Base-by-base conservation (phyloP, 169 alveolate genomes). In the Cryptosporidium ryanae region DNA sequence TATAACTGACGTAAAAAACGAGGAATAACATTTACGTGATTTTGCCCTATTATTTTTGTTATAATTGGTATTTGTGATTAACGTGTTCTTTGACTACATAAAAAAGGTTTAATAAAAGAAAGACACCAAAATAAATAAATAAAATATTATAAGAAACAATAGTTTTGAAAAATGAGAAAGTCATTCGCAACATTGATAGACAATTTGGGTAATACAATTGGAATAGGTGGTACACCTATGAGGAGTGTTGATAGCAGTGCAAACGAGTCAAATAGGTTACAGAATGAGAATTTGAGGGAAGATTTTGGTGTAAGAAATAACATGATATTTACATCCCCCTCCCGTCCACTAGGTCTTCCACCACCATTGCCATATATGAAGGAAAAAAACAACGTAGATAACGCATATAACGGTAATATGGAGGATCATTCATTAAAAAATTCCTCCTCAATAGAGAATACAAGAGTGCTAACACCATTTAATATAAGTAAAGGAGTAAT, bases 281-380 rank as follows among this genome's bases (percentile, higher is more conserved):
- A 54, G 49, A 59, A 52, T 52, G n/a, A 18, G 17, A 54, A 50
- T n/a, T 15, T 32, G 13, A 61, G 13, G 23, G 27, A 12, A n/a
- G 71, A 52, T 8, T 6, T 38, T 38, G 46, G 46, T 38, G 3
- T 38, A 38, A 4, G 46, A 38, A 70, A 29, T 2, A 32, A 70
- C 5, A 52, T 64, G 32, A 21, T 59, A 21, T 17, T 21, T 27
- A 23, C 68, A 34, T 59, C 87, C 17, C 87, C 87, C 7, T 44
- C 87, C 18, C 68, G 87, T 38, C 87, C 87, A 76, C 15, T 25
- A 25, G 68, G 71, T 64, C 87, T 76, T 59, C 87, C 87, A 25
- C 87, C 87, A 2, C 87, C 87, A 4, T 43, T 76, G 3, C 87
- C 87, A 59, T 76, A 76, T 25, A 57, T 29, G n/a, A 76, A 32